These are phyloP conservation scores for Daedalea quercina DNA, from an alignment of 768 basidiomycete species.

Conservation along the genomic window DNA sequence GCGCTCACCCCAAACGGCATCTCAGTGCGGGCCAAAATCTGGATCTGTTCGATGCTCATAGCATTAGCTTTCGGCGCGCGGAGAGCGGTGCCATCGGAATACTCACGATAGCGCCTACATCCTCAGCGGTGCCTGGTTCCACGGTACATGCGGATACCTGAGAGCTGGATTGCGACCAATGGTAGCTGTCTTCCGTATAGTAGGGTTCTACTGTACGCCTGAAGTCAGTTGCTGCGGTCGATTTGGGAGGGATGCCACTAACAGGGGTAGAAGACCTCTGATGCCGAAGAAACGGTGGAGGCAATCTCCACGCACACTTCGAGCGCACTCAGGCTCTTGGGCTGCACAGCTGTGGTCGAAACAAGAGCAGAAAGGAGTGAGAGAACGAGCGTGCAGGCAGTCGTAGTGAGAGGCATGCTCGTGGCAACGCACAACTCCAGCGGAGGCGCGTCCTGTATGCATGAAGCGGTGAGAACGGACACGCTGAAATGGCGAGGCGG, in stretches of 20 bases:
- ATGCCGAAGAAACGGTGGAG: background rate
- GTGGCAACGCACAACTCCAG: background rate
- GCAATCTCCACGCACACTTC: background rate
- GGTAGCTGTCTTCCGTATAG: background rate
- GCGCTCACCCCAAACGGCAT: constrained; percentile 43
- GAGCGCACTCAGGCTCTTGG: background rate
- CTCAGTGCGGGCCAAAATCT: constrained; percentile 30
- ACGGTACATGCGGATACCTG: background rate
- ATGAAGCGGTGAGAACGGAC: background rate
- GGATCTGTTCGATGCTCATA: constrained; percentile 27
- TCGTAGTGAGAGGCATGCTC: background rate
- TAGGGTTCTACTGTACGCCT: background rate
- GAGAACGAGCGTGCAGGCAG: background rate
- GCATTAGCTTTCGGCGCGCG: background rate
- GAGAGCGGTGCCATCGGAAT: background rate
- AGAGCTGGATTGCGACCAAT: background rate
- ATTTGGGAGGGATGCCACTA: background rate
- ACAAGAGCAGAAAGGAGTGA: background rate
- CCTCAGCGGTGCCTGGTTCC: background rate
- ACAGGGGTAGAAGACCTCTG: background rate
- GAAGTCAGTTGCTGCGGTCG: background rate
- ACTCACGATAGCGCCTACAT: background rate
- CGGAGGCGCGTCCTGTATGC: no score
- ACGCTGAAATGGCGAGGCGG: background rate
- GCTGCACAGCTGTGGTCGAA: background rate